Conservation (phyloP, 2,329 filamentous ascomycete genomes). For the Colletotrichum lentis region DNA sequence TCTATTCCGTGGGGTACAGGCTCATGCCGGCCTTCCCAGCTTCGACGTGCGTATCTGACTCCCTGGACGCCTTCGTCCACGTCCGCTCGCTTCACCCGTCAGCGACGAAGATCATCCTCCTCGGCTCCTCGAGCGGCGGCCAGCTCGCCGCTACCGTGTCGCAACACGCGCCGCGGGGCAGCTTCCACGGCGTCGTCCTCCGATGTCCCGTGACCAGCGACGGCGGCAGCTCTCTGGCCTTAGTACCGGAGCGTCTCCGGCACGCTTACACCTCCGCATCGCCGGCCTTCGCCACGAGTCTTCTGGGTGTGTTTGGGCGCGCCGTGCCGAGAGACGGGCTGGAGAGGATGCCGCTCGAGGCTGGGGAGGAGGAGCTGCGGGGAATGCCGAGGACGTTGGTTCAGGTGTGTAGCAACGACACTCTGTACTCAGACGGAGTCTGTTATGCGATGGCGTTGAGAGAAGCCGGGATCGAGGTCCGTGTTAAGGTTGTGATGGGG, state of each 20-base stretch:
- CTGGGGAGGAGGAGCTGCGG: slow-evolving; percentile 42
- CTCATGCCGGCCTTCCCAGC: slow-evolving; percentile 53
- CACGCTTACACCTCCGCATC: slow-evolving; percentile 52
- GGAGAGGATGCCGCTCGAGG: slow-evolving; percentile 54
- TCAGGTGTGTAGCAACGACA: slow-evolving; percentile 60
- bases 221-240: slow-evolving; percentile 48
- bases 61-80: slow-evolving; percentile 48
- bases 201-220: slow-evolving; percentile 59
- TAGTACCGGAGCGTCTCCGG: slow-evolving; percentile 49
- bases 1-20: slow-evolving; percentile 59
- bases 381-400: slow-evolving; percentile 56
- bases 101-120: slow-evolving; percentile 45
- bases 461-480: slow-evolving; percentile 51
- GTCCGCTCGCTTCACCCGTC: slow-evolving; percentile 38
- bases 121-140: slow-evolving; percentile 59
- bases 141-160: slow-evolving; percentile 57
- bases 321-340: slow-evolving; percentile 52
- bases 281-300: slow-evolving; percentile 49
- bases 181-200: slow-evolving; percentile 54
- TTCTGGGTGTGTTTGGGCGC: slow-evolving; percentile 46
- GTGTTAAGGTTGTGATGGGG: slow-evolving; percentile 53
- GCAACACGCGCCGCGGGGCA: slow-evolving; percentile 43
- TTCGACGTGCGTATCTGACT: slow-evolving; percentile 53
- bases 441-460: slow-evolving; percentile 57
- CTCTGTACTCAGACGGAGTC: slow-evolving; percentile 60